Conservation (phyloP, 306 rosid species). For the Parietaria judaica region DNA sequence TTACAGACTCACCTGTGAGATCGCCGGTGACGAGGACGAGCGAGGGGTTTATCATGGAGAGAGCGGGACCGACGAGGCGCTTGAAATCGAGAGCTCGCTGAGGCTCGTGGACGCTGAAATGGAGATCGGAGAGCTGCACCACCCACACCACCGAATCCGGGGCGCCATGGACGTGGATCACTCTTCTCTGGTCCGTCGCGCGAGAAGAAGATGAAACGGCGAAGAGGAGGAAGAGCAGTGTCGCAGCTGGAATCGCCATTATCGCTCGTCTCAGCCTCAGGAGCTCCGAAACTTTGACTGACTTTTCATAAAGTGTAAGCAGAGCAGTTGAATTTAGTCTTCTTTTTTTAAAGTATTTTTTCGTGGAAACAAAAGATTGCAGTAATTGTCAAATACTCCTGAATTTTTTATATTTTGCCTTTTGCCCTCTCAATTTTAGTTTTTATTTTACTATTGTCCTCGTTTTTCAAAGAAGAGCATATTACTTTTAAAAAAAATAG, state of each 20-base stretch:
- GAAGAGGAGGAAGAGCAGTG: neutral
- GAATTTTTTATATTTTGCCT: too few species aligned
- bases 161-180: slow-evolving; percentile 32
- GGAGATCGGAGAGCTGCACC: slow-evolving; percentile 96
- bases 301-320: neutral
- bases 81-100: slow-evolving; percentile 62
- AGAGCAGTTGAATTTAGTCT: too few species aligned
- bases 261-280: neutral
- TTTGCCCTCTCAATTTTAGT: too few species aligned
- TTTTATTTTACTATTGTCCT: too few species aligned
- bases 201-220: neutral
- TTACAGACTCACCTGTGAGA: slow-evolving; percentile 51
- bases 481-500: too few species aligned
- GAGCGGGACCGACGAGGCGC: slow-evolving; percentile 51
- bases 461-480: too few species aligned
- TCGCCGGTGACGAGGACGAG: slow-evolving; percentile 91
- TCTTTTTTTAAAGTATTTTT: neutral
- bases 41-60: slow-evolving; percentile 84
- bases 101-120: slow-evolving; percentile 88
- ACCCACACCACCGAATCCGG: slow-evolving; percentile 70
- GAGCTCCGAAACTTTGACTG: neutral
- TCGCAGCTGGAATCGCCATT: slow-evolving; percentile 3
- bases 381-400: too few species aligned
- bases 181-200: slow-evolving; percentile 6
- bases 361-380: too few species aligned